Evolutionary conservation across 768 basidiomycete genomes (phyloP), one percentile per base, ranked within the genome.

Genomic region (Cubamyces sp.): DNA sequence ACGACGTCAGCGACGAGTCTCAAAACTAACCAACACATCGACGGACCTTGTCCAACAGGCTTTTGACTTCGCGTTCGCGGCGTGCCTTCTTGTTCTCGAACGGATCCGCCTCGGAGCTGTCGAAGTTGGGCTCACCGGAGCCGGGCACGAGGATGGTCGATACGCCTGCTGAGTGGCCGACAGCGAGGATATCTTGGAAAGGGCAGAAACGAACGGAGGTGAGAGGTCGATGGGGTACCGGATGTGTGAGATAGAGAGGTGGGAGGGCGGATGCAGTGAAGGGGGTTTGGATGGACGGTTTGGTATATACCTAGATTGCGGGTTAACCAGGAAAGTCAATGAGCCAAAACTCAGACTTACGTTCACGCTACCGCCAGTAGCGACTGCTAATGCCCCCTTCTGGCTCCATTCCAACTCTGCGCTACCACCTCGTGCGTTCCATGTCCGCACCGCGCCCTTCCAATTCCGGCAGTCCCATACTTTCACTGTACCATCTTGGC

Each of bases 381-480:
- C 88, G 12, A 94, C 90, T 0, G 87, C 89, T 64, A 99, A 74
- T 61, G 86, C 83, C 1, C 96, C 97, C 69, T 86, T 87, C 65
- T 87, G 86, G 68, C 94, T 95, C 90, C 92, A 99, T 45, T 90
- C 87, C 4, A 94, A 65, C 60, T 88, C 89, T 0, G 86, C 84
- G 3, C 82, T 74, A 0, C 85, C 86, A 7, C 90, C 87, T 57
- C 92, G 79, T 41, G 90, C 79, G 9, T 74, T 77, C 94, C 95
- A 91, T 80, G 74, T 88, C 60, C 93, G 80, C 39, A 99, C 84
- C 3, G 87, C 85, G 8, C 91, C 90, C 66, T 91, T 94, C 95
- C 95, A 98, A 77, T 94, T 97, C 59, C 97, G 77, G 70, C 91
- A 93, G 75, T 98, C 97, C 97, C 97, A 99, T 1, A 98, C 81